Conservation (phyloP, 2,329 filamentous ascomycete genomes). For the Huntiella omanensis region DNA sequence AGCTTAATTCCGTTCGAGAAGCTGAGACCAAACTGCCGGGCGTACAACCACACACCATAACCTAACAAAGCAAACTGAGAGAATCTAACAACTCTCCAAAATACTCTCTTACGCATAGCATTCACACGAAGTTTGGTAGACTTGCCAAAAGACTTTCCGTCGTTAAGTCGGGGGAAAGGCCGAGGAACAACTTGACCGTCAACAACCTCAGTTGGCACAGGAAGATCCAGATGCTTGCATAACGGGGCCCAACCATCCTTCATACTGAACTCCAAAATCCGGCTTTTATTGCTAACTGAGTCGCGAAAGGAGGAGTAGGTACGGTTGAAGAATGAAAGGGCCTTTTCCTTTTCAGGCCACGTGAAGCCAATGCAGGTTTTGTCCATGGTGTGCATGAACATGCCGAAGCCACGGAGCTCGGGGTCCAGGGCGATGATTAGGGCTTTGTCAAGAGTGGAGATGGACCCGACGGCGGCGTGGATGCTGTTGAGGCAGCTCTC, state of each 20-base stretch:
- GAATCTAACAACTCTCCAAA: conserved; percentile 11
- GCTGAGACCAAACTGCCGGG: no score
- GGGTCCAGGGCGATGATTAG: conserved; percentile 17
- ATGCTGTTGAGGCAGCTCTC: conserved; percentile 16
- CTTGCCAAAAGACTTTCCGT: conserved; percentile 11
- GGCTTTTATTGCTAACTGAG: conserved; percentile 17
- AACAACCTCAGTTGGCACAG: conserved; percentile 19
- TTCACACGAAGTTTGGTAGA: conserved; percentile 6
- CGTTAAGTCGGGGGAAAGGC: conserved; percentile 14
- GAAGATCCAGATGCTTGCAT: conserved; percentile 21
- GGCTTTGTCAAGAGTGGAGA: conserved; percentile 8
- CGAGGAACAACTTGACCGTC: conserved; percentile 11
- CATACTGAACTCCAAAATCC: conserved; percentile 22
- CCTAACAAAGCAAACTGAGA: conserved; percentile 9
- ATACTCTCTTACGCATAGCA: conserved; percentile 11
- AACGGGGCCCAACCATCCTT: conserved; percentile 24
- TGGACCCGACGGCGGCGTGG: conserved; percentile 12
- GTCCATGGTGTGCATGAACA: conserved; percentile 14
- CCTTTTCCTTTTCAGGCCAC: conserved; percentile 19
- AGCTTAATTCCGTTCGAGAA: no score
- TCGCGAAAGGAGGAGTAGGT: conserved; percentile 21
- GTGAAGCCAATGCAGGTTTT: conserved; percentile 11
- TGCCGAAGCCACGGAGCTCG: conserved; percentile 17
- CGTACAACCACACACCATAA: neutral
- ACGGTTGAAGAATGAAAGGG: conserved; percentile 20